Percentiles rank a stretch among this genome's conserved stretches.
Conservation (phyloP, 2,329 filamentous ascomycete genomes). For the Paecilomyces formosus region DNA sequence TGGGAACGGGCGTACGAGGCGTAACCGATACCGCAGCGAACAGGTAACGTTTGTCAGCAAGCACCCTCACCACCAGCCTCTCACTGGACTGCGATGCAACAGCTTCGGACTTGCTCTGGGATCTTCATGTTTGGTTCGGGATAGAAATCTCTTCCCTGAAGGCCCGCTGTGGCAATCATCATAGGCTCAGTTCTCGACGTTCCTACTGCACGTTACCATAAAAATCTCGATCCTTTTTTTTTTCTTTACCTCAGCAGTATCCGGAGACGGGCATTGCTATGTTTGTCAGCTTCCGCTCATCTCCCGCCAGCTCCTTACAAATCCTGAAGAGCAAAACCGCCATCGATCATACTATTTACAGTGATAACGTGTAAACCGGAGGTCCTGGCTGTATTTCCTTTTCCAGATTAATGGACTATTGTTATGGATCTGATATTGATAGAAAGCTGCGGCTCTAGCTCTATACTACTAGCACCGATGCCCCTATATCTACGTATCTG, state of each 20-base stretch:
- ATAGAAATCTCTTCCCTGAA: not conserved
- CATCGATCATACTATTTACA: not conserved
- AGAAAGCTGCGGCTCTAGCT: not conserved
- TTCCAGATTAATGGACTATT: not conserved
- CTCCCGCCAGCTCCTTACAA: not conserved
- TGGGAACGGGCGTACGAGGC: not conserved
- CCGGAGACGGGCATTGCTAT: not conserved
- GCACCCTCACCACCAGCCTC: slow-evolving; percentile 32
- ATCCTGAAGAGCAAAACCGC: not conserved
- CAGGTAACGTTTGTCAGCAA: slow-evolving; percentile 22
- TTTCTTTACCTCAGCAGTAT: not conserved
- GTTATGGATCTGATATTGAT: not conserved
- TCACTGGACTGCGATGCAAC: slow-evolving; percentile 8
- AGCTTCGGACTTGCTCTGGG: not conserved
- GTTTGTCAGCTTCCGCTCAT: not conserved
- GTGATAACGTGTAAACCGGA: not conserved
- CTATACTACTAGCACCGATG: not conserved
- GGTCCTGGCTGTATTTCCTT: not conserved
- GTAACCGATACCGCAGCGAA: not conserved
- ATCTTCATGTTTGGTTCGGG: not conserved
- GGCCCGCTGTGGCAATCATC: not conserved
- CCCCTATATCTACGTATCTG: not conserved
- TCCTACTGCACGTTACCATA: not conserved
- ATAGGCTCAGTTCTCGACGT: not conserved
- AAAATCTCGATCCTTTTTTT: not conserved